A percentile compares a stretch with the other conserved stretches of the same genome.
Conservation (phyloP, 805 yeast species). For the Spathaspora hagerdaliae region DNA sequence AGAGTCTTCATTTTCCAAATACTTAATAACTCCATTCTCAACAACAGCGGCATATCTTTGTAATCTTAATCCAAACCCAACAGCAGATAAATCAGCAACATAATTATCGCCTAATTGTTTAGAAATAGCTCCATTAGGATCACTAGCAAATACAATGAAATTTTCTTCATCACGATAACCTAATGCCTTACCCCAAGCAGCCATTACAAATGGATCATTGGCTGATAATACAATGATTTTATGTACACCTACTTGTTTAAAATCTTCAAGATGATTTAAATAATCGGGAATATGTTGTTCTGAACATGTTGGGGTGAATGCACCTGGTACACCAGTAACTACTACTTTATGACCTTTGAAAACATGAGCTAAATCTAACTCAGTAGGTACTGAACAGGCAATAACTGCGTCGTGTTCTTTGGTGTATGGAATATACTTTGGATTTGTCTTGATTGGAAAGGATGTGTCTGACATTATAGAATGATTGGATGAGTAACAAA, state of each 20-base stretch:
- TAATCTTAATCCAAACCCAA: slow-evolving; percentile 37
- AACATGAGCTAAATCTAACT: slow-evolving; percentile 29
- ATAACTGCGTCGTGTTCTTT: slow-evolving; percentile 29
- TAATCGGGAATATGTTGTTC: slow-evolving; percentile 38
- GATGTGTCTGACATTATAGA: slow-evolving; percentile 9
- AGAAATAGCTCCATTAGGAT: slow-evolving; percentile 33
- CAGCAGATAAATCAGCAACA: slow-evolving; percentile 42
- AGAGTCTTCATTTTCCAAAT: slow-evolving; percentile 24
- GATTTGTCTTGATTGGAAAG: slow-evolving; percentile 33
- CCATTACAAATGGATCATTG: slow-evolving; percentile 40
- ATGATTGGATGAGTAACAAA: not conserved
- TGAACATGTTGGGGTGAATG: slow-evolving; percentile 64
- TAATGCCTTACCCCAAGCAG: slow-evolving; percentile 45
- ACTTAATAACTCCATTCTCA: slow-evolving; percentile 41
- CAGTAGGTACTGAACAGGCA: slow-evolving; percentile 37
- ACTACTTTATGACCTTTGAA: slow-evolving; percentile 52
- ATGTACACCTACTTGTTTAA: slow-evolving; percentile 35
- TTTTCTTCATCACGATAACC: slow-evolving; percentile 33
- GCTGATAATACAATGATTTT: slow-evolving; percentile 35
- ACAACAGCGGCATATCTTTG: slow-evolving; percentile 70
- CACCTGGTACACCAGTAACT: slow-evolving; percentile 79
- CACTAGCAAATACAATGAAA: slow-evolving; percentile 37
- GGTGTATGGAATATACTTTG: slow-evolving; percentile 41
- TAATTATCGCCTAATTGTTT: slow-evolving; percentile 48
- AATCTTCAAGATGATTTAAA: slow-evolving; percentile 40